Percentiles rank a stretch among this genome's conserved stretches.
Evolutionary conservation across 495 filamentous ascomycete species (phyloP).

Genomic region (Lasiosphaeria hispida): DNA sequence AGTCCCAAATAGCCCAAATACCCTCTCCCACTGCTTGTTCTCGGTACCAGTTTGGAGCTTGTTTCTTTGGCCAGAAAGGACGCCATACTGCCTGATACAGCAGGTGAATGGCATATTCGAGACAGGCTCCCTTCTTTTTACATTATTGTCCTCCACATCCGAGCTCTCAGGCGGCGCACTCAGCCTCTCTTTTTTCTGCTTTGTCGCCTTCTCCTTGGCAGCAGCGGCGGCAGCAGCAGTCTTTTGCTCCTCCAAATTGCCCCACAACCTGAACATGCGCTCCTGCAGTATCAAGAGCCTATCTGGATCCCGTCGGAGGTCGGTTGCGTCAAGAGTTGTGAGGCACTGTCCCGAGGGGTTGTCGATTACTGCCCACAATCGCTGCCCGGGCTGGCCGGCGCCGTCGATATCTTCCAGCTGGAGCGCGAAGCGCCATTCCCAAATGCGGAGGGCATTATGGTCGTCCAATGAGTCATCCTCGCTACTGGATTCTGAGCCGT

Average conservation of each 20-base stretch:
- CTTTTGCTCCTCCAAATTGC: slow-evolving; percentile 74
- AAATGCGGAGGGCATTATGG: slow-evolving; percentile 34
- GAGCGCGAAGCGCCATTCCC: slow-evolving; percentile 80
- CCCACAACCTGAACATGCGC: slow-evolving; percentile 80
- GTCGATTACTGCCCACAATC: slow-evolving; percentile 64
- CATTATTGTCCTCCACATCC: slow-evolving; percentile 22
- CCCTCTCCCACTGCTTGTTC: slow-evolving; percentile 46
- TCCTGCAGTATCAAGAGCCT: slow-evolving; percentile 57
- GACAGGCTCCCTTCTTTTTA: slow-evolving; percentile 7
- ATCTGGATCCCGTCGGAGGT: slow-evolving; percentile 55
- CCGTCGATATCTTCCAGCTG: slow-evolving; percentile 60
- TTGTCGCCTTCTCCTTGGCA: neutral
- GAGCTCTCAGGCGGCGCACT: slow-evolving; percentile 24
- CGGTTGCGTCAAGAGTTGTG: slow-evolving; percentile 60
- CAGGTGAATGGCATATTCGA: slow-evolving; percentile 57
- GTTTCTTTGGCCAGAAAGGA: slow-evolving; percentile 23
- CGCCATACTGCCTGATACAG: slow-evolving; percentile 62
- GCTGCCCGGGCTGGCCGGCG: slow-evolving; percentile 30
- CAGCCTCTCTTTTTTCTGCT: neutral
- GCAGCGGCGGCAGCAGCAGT: slow-evolving; percentile 6
- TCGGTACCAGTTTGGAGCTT: slow-evolving; percentile 30
- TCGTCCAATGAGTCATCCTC: slow-evolving; percentile 15
- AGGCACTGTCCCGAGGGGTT: slow-evolving; percentile 64
- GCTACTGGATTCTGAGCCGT: slow-evolving; percentile 10
- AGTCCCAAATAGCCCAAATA: slow-evolving; percentile 56